Evolutionary conservation across 768 basidiomycete genomes (phyloP).

Genomic region (Rhodotorula toruloides): DNA sequence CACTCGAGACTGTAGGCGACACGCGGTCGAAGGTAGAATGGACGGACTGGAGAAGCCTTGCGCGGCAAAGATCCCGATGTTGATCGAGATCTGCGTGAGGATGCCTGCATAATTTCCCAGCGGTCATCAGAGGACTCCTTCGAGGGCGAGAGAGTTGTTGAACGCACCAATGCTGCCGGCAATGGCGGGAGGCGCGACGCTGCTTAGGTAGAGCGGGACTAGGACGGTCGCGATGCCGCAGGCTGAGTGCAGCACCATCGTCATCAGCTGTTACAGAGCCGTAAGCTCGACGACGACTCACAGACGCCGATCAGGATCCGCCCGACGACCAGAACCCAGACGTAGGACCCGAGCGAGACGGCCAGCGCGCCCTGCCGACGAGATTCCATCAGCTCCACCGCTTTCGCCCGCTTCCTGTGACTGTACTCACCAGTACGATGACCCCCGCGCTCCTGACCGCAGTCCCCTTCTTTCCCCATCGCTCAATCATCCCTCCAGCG

Average conservation of each 20-base stretch:
- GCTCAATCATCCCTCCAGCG: constrained; percentile 65
- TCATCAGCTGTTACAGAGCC: no score
- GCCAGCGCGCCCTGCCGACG: constrained; percentile 54
- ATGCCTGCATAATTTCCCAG: constrained; percentile 59
- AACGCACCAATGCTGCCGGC: constrained; percentile 65
- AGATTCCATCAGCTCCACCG: no score
- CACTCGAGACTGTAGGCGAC: neutral
- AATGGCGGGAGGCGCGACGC: constrained; percentile 72
- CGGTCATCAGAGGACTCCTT: neutral
- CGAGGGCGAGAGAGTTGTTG: no score
- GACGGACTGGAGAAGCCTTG: constrained; percentile 68
- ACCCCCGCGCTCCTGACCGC: constrained; percentile 58
- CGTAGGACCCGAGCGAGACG: constrained; percentile 62
- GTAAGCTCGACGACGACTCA: constrained; percentile 5
- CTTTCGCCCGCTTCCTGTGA: no score
- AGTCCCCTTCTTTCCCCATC: constrained; percentile 65
- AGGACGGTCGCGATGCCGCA: constrained; percentile 51
- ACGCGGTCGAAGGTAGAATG: neutral
- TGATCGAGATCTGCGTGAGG: constrained; percentile 73
- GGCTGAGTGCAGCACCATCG: constrained; percentile 47
- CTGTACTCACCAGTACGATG: constrained; percentile 47
- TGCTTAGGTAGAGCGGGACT: constrained; percentile 77
- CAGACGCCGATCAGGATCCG: constrained; percentile 52
- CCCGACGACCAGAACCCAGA: constrained; percentile 59
- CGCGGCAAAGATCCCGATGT: constrained; percentile 79